Evolutionary conservation across 257 asterid species (phyloP).

Genomic region (Anisodus tanguticus): DNA sequence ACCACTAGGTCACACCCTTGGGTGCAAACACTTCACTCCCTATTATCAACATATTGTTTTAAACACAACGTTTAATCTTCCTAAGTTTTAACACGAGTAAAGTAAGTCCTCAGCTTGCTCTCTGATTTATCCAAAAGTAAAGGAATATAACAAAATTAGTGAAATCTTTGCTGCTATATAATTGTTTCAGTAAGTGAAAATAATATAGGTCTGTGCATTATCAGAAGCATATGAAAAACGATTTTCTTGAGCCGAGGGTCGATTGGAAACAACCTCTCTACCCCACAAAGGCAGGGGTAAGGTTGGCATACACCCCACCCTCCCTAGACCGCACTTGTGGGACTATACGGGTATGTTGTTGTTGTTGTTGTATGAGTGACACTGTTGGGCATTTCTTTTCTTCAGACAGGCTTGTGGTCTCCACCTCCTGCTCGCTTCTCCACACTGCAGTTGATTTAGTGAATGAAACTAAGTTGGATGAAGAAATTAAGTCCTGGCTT

Average conservation of each 20-base stretch:
- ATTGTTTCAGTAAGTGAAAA: neutral
- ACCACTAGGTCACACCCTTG: too few relatives aligned
- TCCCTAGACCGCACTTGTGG: too few relatives aligned
- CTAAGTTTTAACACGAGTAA: neutral
- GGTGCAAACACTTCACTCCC: neutral
- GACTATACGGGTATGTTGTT: too few relatives aligned
- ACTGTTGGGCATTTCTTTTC: constrained; percentile 23
- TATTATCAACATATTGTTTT: neutral
- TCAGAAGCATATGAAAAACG: neutral
- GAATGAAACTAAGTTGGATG: constrained; percentile 85
- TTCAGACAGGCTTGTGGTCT: constrained; percentile 91
- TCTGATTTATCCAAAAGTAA: neutral
- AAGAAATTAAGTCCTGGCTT: constrained; percentile 96
- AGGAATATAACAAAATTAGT: neutral
- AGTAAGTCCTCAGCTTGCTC: neutral
- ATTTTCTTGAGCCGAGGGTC: too few relatives aligned
- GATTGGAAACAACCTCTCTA: too few relatives aligned
- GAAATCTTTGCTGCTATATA: neutral
- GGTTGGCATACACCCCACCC: too few relatives aligned
- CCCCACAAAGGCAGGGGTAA: too few relatives aligned
- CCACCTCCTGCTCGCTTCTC: constrained; percentile 88
- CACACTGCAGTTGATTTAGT: constrained; percentile 98
- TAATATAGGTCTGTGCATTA: neutral
- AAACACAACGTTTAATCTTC: neutral
- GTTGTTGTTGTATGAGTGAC: neutral